phyloP scores from a whole-genome alignment of 2,329 filamentous ascomycete genomes.

The Exophiala sp. region DNA sequence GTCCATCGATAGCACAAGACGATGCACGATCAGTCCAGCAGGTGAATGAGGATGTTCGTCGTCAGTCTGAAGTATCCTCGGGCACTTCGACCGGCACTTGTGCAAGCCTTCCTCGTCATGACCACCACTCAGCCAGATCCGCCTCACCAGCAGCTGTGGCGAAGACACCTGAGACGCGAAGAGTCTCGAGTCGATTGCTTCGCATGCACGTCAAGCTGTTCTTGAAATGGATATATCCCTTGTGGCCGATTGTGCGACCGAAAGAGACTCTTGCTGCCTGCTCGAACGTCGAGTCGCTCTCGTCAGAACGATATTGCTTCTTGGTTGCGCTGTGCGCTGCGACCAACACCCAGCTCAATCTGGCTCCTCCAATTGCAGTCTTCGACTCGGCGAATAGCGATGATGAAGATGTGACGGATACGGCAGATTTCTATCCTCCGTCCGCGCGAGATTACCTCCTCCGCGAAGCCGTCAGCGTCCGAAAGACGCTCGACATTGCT shows the following conservation, averaged over 20 bases:
- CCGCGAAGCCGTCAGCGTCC: neutral
- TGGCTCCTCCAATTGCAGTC: neutral
- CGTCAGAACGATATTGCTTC: neutral
- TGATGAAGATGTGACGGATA: neutral
- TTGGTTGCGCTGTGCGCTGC: neutral
- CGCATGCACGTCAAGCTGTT: neutral
- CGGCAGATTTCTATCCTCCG: neutral
- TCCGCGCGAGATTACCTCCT: neutral
- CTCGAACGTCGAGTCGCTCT: neutral
- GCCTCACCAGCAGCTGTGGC: neutral
- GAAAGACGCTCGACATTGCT: neutral
- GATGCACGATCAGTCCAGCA: neutral
- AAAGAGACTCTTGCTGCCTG: neutral
- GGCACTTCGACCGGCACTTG: neutral
- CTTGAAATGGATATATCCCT: neutral
- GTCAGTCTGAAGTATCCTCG: neutral
- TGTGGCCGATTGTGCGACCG: neutral
- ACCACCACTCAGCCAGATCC: neutral
- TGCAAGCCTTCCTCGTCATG: neutral
- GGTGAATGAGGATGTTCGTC: neutral
- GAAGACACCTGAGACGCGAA: neutral
- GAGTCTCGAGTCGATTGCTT: neutral
- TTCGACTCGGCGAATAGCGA: neutral
- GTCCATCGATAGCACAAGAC: neutral
- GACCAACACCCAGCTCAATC: neutral